A percentile compares a stretch with the other conserved stretches of the same genome.
Conservation (phyloP, 176 grass and related monocot genomes). For the Phragmites australis region DNA sequence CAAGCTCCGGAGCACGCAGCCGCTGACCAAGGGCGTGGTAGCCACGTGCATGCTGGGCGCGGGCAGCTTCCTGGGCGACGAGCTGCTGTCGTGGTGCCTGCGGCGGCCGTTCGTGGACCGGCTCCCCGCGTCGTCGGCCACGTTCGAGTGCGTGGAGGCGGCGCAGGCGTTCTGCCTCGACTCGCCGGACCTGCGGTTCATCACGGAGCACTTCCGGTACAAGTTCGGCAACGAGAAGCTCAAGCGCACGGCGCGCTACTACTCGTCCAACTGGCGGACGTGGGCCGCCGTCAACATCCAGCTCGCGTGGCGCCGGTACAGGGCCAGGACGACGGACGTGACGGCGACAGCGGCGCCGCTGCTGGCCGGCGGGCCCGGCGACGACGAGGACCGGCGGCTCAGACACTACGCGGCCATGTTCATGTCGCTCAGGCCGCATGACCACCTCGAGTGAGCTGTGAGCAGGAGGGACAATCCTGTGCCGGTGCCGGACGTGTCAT, state of each 20-base stretch:
- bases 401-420: constrained; percentile 86
- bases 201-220: constrained; percentile 98
- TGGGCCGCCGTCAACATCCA: constrained; percentile 98
- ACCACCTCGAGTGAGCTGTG: constrained; percentile 66
- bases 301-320: constrained; percentile 84
- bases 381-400: constrained; percentile 68
- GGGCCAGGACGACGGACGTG: constrained; percentile 33
- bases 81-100: constrained; percentile 95
- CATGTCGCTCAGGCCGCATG: constrained; percentile 96
- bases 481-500: background rate
- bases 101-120: constrained; percentile 78
- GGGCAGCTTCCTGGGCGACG: constrained; percentile 91
- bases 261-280: constrained; percentile 94
- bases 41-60: constrained; percentile 67
- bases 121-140: constrained; percentile 70
- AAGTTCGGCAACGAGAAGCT: constrained; percentile 92
- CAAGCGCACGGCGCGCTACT: constrained; percentile 84
- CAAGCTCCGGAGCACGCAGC: constrained; percentile 69
- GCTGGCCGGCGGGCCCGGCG: background rate
- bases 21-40: constrained; percentile 77
- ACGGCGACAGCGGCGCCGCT: background rate
- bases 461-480: background rate
- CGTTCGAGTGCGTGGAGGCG: constrained; percentile 77
- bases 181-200: constrained; percentile 78
- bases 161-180: constrained; percentile 77